Evolutionary conservation across 1,139 yeast species (phyloP).

Genomic region (Scheffersomyces titani): DNA sequence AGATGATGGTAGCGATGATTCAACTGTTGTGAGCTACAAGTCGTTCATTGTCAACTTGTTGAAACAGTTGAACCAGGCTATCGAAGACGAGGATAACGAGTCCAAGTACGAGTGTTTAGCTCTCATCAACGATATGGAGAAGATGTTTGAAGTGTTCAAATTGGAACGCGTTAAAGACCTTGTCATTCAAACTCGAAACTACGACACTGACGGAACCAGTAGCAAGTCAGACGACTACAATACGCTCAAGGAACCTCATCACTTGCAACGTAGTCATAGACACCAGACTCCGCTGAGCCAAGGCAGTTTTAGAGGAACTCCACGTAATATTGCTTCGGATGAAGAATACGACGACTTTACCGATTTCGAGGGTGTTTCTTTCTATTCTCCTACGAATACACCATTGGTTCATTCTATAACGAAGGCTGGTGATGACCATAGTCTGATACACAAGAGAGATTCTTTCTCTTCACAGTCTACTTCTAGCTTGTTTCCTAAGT

Average conservation of each 20-base stretch:
- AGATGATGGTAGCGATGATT: conserved; percentile 8
- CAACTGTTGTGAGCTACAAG: conserved; percentile 50
- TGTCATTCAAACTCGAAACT: not conserved
- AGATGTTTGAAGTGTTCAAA: conserved; percentile 57
- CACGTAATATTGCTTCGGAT: conserved; percentile 5
- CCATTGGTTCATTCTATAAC: conserved; percentile 49
- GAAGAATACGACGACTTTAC: conserved; percentile 20
- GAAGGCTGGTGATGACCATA: conserved; percentile 10
- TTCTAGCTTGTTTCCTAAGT: conserved; percentile 36
- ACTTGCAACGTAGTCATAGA: not conserved
- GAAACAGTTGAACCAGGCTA: conserved; percentile 52
- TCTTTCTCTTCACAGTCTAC: conserved; percentile 31
- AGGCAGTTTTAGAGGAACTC: not conserved
- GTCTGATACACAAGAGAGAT: conserved; percentile 20
- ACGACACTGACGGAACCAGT: not conserved
- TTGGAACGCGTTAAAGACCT: conserved; percentile 32
- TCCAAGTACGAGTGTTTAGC: conserved; percentile 60
- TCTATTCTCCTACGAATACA: conserved; percentile 27
- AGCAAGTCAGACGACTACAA: not conserved
- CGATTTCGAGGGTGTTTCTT: conserved; percentile 32
- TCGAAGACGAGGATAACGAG: conserved; percentile 49
- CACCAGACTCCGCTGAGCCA: conserved; percentile 1
- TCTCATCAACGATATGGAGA: conserved; percentile 60
- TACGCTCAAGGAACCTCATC: not conserved
- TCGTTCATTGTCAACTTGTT: conserved; percentile 52